Evolutionary conservation across 2,329 filamentous ascomycete species (phyloP).

Genomic region (Paraconiothyrium brasiliense): DNA sequence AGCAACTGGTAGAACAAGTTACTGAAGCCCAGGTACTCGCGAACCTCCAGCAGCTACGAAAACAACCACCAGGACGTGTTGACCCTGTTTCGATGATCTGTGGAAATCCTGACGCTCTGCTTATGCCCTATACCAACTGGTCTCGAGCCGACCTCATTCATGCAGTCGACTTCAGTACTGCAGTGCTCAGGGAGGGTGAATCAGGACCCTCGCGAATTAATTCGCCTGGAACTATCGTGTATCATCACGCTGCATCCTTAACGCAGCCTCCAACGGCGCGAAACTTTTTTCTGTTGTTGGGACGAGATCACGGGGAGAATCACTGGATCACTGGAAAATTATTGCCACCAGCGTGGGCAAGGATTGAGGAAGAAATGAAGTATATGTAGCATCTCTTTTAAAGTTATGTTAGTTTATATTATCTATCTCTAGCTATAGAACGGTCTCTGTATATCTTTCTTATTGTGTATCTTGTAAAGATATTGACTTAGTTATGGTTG

Average conservation of each 20-base stretch:
- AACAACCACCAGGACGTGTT: not conserved
- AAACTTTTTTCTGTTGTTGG: not conserved
- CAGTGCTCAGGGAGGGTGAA: not conserved
- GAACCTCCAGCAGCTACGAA: not conserved
- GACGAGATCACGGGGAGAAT: not conserved
- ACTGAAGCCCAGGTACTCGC: not conserved
- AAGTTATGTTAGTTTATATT: not conserved
- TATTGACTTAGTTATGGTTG: no score
- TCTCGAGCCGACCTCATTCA: not conserved
- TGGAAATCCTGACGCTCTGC: not conserved
- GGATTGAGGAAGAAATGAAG: not conserved
- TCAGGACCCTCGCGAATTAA: not conserved
- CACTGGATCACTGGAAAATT: not conserved
- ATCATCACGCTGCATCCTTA: not conserved
- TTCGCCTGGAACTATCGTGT: not conserved
- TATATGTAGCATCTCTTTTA: not conserved
- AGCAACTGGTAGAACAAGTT: not conserved
- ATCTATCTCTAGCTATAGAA: not conserved
- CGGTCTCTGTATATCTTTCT: no score
- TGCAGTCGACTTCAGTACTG: not conserved
- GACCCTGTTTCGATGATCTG: not conserved
- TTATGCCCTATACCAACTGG: not conserved
- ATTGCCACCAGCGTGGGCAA: not conserved
- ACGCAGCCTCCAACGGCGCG: not conserved
- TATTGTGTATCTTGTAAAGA: no score